These are phyloP conservation scores for Wallacemonas rigidus DNA, from an alignment of 208 protist species.

Conservation along the genomic window DNA sequence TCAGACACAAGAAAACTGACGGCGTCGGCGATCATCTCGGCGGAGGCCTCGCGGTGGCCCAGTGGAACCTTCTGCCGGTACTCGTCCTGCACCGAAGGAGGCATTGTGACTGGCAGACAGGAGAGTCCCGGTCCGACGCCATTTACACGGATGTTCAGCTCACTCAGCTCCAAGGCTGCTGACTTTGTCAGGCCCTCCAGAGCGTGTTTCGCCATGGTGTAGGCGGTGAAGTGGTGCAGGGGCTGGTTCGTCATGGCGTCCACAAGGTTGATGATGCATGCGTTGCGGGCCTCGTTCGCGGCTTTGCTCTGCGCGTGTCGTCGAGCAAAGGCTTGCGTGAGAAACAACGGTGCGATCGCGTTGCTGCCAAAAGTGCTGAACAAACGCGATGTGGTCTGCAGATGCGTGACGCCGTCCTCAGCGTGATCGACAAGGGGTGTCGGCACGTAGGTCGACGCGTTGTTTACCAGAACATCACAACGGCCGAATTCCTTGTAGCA, in stretches of 20 bases:
- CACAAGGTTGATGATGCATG: conserved; percentile 66
- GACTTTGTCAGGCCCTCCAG: conserved; percentile 69
- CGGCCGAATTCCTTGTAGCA: conserved; percentile 66
- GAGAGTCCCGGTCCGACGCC: conserved; percentile 65
- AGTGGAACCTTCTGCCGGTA: conserved; percentile 67
- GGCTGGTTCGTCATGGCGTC: conserved; percentile 73
- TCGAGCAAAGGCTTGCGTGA: conserved; percentile 56
- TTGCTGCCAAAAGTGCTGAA: conserved; percentile 69
- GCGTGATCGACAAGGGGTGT: conserved; percentile 44
- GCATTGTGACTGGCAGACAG: conserved; percentile 46
- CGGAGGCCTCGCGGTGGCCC: conserved; percentile 48
- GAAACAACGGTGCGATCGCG: conserved; percentile 66
- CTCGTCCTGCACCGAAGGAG: conserved; percentile 28
- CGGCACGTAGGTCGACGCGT: conserved; percentile 77
- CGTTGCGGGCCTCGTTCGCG: conserved; percentile 27
- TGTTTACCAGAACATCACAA: conserved; percentile 86
- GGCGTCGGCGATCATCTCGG: conserved; percentile 52
- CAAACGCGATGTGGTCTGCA: conserved; percentile 34
- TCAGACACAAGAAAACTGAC: conserved; percentile 69
- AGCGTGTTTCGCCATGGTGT: conserved; percentile 83
- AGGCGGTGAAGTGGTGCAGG: conserved; percentile 56
- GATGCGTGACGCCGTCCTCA: background rate
- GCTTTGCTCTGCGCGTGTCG: conserved; percentile 19
- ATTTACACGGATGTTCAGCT: conserved; percentile 69
- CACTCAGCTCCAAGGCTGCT: conserved; percentile 68